Conservation (phyloP, 2,329 filamentous ascomycete genomes). For the Pseudonectria foliicola region DNA sequence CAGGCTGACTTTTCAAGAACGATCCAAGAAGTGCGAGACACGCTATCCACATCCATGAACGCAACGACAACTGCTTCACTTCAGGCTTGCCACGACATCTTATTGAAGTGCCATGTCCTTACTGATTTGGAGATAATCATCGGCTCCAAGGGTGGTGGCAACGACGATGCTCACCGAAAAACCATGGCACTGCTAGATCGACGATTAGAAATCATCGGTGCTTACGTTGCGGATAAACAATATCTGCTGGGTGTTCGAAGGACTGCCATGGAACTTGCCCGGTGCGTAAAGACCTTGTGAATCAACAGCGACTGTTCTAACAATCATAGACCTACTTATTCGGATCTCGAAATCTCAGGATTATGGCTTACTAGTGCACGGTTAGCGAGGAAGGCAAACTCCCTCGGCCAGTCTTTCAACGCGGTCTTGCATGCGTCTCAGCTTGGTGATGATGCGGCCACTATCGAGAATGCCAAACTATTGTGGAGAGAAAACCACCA, state of each 20-base stretch:
- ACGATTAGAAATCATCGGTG: conserved; percentile 82
- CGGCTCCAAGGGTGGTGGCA: conserved; percentile 34
- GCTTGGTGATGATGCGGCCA: conserved; percentile 77
- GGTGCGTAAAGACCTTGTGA: conserved; percentile 38
- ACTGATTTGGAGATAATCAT: conserved; percentile 79
- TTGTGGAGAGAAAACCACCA: conserved; percentile 92
- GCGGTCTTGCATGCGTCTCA: conserved; percentile 83
- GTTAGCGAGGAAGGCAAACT: conserved; percentile 78
- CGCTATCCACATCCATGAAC: conserved; percentile 67
- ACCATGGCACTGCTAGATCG: conserved; percentile 47
- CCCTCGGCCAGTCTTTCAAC: conserved; percentile 83
- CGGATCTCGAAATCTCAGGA: conserved; percentile 67
- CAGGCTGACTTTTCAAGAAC: conserved; percentile 46
- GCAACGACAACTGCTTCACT: conserved; percentile 72
- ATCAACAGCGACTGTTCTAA: conserved; percentile 4
- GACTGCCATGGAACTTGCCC: conserved; percentile 75
- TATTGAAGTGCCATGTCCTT: conserved; percentile 80
- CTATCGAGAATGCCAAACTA: conserved; percentile 88
- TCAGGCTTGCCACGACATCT: conserved; percentile 73
- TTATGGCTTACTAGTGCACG: conserved; percentile 81
- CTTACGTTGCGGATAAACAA: conserved; percentile 87
- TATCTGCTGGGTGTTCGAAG: conserved; percentile 81
- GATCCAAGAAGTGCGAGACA: conserved; percentile 60
- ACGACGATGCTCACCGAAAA: conserved; percentile 30
- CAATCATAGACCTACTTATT: conserved; percentile 47